phyloP scores from a whole-genome alignment of 805 yeast genomes.

The Starmerella vaccinii region DNA sequence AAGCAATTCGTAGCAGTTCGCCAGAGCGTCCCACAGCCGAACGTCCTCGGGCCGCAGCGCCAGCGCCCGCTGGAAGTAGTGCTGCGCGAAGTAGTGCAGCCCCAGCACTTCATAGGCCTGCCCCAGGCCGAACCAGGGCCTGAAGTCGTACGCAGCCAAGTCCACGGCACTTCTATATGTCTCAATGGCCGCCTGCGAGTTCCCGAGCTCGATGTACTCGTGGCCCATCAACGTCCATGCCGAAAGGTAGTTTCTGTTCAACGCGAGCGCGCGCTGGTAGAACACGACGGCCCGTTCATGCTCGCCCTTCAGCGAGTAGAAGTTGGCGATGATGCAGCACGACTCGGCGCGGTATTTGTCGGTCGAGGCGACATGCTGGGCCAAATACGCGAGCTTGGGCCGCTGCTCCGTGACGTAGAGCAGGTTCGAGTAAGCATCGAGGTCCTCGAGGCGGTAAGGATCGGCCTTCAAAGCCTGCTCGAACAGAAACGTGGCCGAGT shows the following conservation, averaged over 20 bases:
- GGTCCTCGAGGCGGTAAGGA: slow-evolving; percentile 79
- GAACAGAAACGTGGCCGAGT: slow-evolving; percentile 65
- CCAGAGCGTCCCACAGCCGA: slow-evolving; percentile 95
- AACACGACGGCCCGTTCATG: slow-evolving; percentile 93
- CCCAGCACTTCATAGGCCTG: slow-evolving; percentile 96
- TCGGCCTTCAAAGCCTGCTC: slow-evolving; percentile 63
- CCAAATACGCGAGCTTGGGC: slow-evolving; percentile 72
- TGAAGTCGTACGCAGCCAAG: slow-evolving; percentile 73
- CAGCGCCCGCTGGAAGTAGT: slow-evolving; percentile 86
- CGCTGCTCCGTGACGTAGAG: slow-evolving; percentile 86
- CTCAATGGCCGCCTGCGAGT: slow-evolving; percentile 95
- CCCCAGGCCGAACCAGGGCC: slow-evolving; percentile 98
- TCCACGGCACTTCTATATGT: slow-evolving; percentile 89
- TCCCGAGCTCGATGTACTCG: slow-evolving; percentile 91
- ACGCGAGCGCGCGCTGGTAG: slow-evolving; percentile 75
- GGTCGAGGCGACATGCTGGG: slow-evolving; percentile 70
- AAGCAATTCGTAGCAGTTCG: slow-evolving; percentile 75
- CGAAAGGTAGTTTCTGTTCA: slow-evolving; percentile 68
- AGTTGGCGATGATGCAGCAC: slow-evolving; percentile 88
- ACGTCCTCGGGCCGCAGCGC: slow-evolving; percentile 78
- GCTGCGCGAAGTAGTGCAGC: slow-evolving; percentile 85
- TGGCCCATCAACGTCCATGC: slow-evolving; percentile 99
- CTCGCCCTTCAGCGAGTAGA: slow-evolving; percentile 80
- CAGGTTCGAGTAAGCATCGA: slow-evolving; percentile 90
- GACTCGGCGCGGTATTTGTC: slow-evolving; percentile 90